A percentile compares a stretch with the other conserved stretches of the same genome.
phyloP scores from a whole-genome alignment of 345 rosid genomes.

The Psidium guajava region DNA sequence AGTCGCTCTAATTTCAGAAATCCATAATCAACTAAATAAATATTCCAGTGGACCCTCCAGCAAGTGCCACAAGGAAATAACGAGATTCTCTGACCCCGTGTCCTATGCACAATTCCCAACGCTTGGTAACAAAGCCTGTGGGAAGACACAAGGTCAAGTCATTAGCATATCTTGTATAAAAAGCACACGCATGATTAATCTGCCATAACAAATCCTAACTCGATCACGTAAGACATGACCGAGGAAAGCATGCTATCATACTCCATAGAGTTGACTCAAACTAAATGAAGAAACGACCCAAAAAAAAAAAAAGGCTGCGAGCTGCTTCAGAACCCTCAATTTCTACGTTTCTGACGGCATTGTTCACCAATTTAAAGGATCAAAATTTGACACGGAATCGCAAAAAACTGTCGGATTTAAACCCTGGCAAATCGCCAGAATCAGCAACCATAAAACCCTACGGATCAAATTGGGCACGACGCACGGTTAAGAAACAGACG shows the following conservation, averaged over 20 bases:
- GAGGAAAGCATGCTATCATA: background rate
- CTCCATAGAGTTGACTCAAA: background rate
- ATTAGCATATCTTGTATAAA: background rate
- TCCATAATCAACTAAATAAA: background rate
- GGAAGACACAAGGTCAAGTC: background rate
- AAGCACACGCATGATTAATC: background rate
- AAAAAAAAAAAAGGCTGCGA: background rate
- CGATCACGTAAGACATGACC: background rate
- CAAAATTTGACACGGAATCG: background rate
- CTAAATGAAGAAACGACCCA: background rate
- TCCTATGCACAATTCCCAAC: background rate
- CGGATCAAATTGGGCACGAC: background rate
- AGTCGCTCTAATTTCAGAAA: background rate
- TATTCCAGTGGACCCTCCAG: background rate
- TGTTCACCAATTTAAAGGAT: background rate
- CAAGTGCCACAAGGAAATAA: background rate
- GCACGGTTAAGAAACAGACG: background rate
- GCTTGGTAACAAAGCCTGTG: background rate
- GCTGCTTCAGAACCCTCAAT: background rate
- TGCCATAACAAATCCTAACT: background rate
- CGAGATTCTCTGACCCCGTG: background rate
- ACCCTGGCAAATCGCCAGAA: background rate
- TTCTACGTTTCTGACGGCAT: background rate
- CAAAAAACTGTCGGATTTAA: background rate
- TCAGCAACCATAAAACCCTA: background rate